phyloP scores from a whole-genome alignment of 1,139 yeast genomes.

The Geotrichum fermentans region DNA sequence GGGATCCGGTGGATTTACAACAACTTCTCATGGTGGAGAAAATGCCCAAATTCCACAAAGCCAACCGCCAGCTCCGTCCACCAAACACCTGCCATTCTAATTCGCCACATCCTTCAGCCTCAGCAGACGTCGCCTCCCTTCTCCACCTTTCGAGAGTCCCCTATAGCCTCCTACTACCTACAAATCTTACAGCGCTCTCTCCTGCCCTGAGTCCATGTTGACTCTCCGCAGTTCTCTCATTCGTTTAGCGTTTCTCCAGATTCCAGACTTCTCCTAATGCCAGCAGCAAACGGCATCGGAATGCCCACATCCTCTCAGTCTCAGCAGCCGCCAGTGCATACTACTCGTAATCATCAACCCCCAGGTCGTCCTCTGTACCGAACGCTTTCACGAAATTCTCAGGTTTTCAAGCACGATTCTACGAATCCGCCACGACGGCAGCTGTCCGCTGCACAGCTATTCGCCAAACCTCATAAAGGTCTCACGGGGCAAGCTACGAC shows the following conservation, averaged over 20 bases:
- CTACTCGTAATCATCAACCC: constrained; percentile 1
- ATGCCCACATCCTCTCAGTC: constrained; percentile 2
- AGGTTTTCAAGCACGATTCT: background rate
- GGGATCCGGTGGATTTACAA: too few relatives aligned
- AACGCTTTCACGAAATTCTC: background rate
- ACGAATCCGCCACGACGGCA: background rate
- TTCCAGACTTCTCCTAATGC: constrained; percentile 6
- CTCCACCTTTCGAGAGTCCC: too few relatives aligned
- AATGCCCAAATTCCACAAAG: too few relatives aligned
- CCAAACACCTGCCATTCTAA: too few relatives aligned
- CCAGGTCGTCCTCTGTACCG: background rate
- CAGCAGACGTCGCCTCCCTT: too few relatives aligned
- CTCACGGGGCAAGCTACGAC: background rate
- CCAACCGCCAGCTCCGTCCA: too few relatives aligned
- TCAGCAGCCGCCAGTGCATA: constrained; percentile 6
- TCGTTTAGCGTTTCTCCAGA: background rate
- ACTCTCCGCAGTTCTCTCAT: too few relatives aligned
- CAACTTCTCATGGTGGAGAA: too few relatives aligned
- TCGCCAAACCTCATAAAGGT: background rate
- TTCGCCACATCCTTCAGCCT: too few relatives aligned
- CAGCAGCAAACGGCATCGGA: constrained; percentile 9
- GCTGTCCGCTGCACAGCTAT: background rate
- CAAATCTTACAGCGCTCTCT: too few relatives aligned
- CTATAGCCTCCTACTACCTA: too few relatives aligned
- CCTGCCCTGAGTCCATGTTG: too few relatives aligned